A percentile compares a stretch with the other conserved stretches of the same genome.
These are phyloP conservation scores for Geosmithia flava DNA, from an alignment of 2,329 filamentous ascomycete genomes.

Conservation along the genomic window DNA sequence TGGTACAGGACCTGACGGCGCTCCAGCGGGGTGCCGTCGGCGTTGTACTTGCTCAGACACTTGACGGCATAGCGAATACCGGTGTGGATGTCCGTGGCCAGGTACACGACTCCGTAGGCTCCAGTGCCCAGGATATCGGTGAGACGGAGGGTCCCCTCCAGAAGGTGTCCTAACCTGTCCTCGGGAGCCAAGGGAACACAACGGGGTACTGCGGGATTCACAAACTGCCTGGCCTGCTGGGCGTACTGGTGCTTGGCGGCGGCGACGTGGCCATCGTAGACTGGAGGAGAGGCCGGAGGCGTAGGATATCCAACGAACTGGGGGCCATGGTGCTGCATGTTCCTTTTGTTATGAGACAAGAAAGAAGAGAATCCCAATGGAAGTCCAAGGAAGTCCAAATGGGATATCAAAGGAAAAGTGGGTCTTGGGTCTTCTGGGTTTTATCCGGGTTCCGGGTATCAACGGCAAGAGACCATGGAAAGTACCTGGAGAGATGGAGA, in stretches of 20 bases:
- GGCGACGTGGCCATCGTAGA: conserved; percentile 36
- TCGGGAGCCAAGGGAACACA: conserved; percentile 57
- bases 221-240: background rate
- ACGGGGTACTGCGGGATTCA: conserved; percentile 17
- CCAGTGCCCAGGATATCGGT: conserved; percentile 81
- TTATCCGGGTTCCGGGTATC: background rate
- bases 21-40: conserved; percentile 60
- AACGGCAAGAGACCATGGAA: background rate
- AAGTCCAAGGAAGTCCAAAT: background rate
- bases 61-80: conserved; percentile 86
- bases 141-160: conserved; percentile 74
- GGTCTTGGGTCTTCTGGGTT: background rate
- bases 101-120: conserved; percentile 94
- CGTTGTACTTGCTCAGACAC: conserved; percentile 83
- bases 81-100: conserved; percentile 72
- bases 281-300: conserved; percentile 44
- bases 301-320: conserved; percentile 38
- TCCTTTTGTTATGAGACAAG: conserved; percentile 9
- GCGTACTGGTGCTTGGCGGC: conserved; percentile 18
- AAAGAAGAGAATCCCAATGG: background rate
- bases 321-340: conserved; percentile 46
- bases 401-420: background rate
- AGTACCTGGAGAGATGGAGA: background rate
- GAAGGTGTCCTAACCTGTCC: conserved; percentile 72
- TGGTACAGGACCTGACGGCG: conserved; percentile 80